Percentiles rank a stretch among this genome's conserved stretches.
Evolutionary conservation across 2,329 filamentous ascomycete genomes (phyloP).

Genomic region (Aureobasidium subglaciale): DNA sequence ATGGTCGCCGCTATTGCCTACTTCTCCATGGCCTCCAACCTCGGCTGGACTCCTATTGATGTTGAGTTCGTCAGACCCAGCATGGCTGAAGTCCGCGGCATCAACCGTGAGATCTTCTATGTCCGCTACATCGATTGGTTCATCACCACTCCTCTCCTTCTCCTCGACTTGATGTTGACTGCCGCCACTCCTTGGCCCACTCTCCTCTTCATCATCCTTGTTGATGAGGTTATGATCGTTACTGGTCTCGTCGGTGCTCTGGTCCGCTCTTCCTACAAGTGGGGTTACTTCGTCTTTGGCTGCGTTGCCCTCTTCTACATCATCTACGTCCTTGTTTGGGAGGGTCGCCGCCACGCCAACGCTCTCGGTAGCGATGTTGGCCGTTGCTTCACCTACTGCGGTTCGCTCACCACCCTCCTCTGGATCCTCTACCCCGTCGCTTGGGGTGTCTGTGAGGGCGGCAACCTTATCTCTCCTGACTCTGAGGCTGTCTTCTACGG

Average conservation of each 20-base stretch:
- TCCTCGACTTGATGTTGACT: slow-evolving; percentile 57
- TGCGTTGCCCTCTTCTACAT: slow-evolving; percentile 51
- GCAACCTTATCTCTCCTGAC: slow-evolving; percentile 59
- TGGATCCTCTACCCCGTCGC: slow-evolving; percentile 60
- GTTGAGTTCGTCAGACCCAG: slow-evolving; percentile 49
- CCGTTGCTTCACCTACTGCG: slow-evolving; percentile 48
- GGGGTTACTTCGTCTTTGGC: slow-evolving; percentile 58
- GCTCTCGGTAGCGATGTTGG: slow-evolving; percentile 48
- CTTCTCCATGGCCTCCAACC: slow-evolving; percentile 60
- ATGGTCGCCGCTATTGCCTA: slow-evolving; percentile 56
- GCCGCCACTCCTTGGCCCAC: slow-evolving; percentile 59
- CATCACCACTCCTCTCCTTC: slow-evolving; percentile 57
- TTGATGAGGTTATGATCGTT: slow-evolving; percentile 62
- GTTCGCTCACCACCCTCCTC: slow-evolving; percentile 51
- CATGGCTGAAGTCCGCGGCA: slow-evolving; percentile 40
- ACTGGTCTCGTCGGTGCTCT: slow-evolving; percentile 60
- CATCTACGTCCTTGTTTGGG: slow-evolving; percentile 51
- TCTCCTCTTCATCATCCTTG: slow-evolving; percentile 54
- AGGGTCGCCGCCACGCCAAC: slow-evolving; percentile 50
- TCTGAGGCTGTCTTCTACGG: slow-evolving; percentile 64
- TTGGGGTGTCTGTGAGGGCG: slow-evolving; percentile 58
- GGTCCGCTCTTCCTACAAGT: slow-evolving; percentile 57
- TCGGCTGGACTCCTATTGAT: slow-evolving; percentile 56
- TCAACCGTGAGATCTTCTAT: slow-evolving; percentile 58
- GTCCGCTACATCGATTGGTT: slow-evolving; percentile 60